A percentile compares a stretch with the other conserved stretches of the same genome.
These are phyloP conservation scores for Teratosphaeria pseudoeucalypti DNA, from an alignment of 2,329 filamentous ascomycete species.

Conservation along the genomic window DNA sequence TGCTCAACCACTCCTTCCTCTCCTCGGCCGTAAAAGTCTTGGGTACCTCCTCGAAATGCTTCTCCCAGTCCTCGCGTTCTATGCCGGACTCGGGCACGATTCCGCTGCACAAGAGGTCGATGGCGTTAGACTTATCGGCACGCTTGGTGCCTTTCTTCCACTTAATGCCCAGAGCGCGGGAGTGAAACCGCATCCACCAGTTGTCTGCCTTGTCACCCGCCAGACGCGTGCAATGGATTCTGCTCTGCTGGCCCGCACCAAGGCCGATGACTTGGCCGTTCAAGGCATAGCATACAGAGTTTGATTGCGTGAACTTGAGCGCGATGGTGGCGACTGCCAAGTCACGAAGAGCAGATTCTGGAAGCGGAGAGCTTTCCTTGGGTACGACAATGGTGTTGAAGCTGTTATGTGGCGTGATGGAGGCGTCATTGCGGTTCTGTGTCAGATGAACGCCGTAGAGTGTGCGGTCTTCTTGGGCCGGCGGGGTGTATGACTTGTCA, in stretches of 20 bases:
- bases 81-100: constrained; percentile 73
- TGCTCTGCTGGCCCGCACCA: constrained; percentile 90
- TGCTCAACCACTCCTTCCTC: constrained; percentile 70
- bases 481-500: constrained; percentile 75
- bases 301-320: constrained; percentile 97
- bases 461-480: constrained; percentile 64
- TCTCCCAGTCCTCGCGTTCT: constrained; percentile 79
- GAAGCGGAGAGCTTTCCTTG: constrained; percentile 61
- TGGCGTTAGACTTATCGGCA: constrained; percentile 94
- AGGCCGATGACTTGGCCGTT: constrained; percentile 91
- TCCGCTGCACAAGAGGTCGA: constrained; percentile 87
- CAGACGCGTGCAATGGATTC: constrained; percentile 95
- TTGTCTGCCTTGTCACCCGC: constrained; percentile 98
- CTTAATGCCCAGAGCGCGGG: constrained; percentile 74
- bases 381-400: constrained; percentile 81
- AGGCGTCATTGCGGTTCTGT: constrained; percentile 86
- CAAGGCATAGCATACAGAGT: constrained; percentile 94
- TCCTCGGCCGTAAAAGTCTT: constrained; percentile 72
- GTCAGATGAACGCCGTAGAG: constrained; percentile 82
- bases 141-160: constrained; percentile 98
- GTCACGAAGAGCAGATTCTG: constrained; percentile 76
- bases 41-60: constrained; percentile 82
- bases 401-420: constrained; percentile 67
- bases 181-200: constrained; percentile 99
- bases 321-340: constrained; percentile 93